These are phyloP conservation scores for Raffaelea deltoideospora DNA, from an alignment of 2,329 filamentous ascomycete genomes.

Conservation along the genomic window DNA sequence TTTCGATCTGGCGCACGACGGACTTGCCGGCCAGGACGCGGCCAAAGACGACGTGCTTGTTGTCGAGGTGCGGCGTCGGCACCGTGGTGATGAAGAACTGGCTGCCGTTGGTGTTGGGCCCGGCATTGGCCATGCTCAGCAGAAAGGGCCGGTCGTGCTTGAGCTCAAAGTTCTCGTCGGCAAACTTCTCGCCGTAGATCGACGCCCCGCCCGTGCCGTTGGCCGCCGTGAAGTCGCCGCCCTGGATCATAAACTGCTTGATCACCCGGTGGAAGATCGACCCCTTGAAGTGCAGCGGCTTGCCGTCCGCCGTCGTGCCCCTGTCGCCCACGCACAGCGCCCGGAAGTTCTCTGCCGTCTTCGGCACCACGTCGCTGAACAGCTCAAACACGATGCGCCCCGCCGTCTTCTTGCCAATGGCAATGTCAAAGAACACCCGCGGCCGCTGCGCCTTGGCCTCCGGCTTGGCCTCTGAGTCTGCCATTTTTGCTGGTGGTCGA, in stretches of 20 bases:
- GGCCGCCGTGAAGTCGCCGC: slow-evolving; percentile 88
- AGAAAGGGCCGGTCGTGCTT: slow-evolving; percentile 91
- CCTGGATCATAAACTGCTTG: slow-evolving; percentile 98
- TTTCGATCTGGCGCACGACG: slow-evolving; percentile 79
- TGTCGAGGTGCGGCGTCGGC: slow-evolving; percentile 83
- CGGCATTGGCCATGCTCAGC: slow-evolving; percentile 95
- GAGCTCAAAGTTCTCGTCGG: slow-evolving; percentile 85
- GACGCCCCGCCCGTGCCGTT: slow-evolving; percentile 94
- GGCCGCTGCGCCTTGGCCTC: slow-evolving; percentile 45
- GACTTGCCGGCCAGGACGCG: slow-evolving; percentile 89
- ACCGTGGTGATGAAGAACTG: slow-evolving; percentile 98
- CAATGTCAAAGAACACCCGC: slow-evolving; percentile 87
- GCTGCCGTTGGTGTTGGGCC: slow-evolving; percentile 85
- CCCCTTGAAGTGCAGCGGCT: slow-evolving; percentile 84
- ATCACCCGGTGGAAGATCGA: slow-evolving; percentile 92
- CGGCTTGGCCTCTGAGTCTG: slow-evolving; percentile 21
- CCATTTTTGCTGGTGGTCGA: slow-evolving; percentile 17
- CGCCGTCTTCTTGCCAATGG: slow-evolving; percentile 56
- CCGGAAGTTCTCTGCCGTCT: slow-evolving; percentile 94
- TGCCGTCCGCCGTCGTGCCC: slow-evolving; percentile 64
- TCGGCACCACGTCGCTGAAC: slow-evolving; percentile 63
- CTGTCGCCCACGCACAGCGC: slow-evolving; percentile 91
- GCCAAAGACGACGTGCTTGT: slow-evolving; percentile 92
- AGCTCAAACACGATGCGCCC: slow-evolving; percentile 83
- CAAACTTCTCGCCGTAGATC: slow-evolving; percentile 95